These are phyloP conservation scores for Globisporangium okanoganense DNA, from an alignment of 352 stramenopile genomes.

Conservation along the genomic window DNA sequence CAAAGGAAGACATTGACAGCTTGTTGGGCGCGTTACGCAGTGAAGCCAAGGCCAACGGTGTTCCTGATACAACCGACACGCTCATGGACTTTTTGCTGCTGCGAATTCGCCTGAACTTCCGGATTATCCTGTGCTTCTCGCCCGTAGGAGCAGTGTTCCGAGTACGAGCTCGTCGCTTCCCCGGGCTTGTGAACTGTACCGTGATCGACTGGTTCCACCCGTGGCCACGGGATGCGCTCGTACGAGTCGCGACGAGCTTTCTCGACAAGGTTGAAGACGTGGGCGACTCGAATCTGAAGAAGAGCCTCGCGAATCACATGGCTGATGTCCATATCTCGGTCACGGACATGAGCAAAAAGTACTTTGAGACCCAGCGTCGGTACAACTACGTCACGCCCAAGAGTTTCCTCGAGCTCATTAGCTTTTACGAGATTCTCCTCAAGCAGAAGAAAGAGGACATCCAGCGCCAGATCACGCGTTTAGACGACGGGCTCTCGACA, in stretches of 20 bases:
- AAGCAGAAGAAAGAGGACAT: slow-evolving; percentile 94
- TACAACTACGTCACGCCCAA: slow-evolving; percentile 99
- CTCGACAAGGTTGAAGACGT: slow-evolving; percentile 95
- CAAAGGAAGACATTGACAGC: slow-evolving; percentile 95
- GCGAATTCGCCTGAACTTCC: slow-evolving; percentile 93
- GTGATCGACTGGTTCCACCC: slow-evolving; percentile 98
- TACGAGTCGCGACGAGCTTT: slow-evolving; percentile 95
- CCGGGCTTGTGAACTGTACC: slow-evolving; percentile 96
- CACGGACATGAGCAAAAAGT: slow-evolving; percentile 93
- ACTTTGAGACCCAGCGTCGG: slow-evolving; percentile 93
- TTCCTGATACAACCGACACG: slow-evolving; percentile 92
- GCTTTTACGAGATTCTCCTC: slow-evolving; percentile 97
- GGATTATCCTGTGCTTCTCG: slow-evolving; percentile 97
- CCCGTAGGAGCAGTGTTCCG: slow-evolving; percentile 96
- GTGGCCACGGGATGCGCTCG: slow-evolving; percentile 95
- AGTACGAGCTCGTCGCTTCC: slow-evolving; percentile 94
- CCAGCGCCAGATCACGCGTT: slow-evolving; percentile 93
- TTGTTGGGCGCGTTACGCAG: slow-evolving; percentile 89
- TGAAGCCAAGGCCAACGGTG: slow-evolving; percentile 93
- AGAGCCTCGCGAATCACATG: slow-evolving; percentile 95
- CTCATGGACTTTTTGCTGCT: slow-evolving; percentile 96
- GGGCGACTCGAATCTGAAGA: slow-evolving; percentile 74
- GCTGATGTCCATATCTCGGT: slow-evolving; percentile 97
- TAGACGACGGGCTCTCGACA: slow-evolving; percentile 96
- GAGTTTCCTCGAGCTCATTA: slow-evolving; percentile 97